Conservation (phyloP, 306 rosid genomes). For the Rosa multiflora region DNA sequence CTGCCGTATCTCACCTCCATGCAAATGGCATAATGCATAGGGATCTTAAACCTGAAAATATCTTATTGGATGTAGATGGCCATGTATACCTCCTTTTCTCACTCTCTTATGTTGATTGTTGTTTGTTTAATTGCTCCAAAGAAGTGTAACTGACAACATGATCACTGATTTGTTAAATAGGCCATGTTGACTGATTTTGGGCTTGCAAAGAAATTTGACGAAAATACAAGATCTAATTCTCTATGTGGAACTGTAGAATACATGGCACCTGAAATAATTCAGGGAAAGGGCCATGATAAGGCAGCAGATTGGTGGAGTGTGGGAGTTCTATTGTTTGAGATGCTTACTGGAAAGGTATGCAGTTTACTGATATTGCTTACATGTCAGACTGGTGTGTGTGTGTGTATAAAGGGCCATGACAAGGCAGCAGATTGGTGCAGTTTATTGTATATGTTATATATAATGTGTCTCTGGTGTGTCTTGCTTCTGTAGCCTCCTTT, state of each 20-base stretch:
- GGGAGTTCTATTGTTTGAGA: slow-evolving; percentile 85
- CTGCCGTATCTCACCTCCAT: slow-evolving; percentile 93
- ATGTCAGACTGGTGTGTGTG: not conserved
- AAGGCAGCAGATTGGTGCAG: not conserved
- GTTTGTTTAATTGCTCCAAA: not conserved
- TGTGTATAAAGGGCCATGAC: not conserved
- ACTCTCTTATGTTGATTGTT: slow-evolving; percentile 7
- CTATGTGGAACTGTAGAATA: slow-evolving; percentile 92
- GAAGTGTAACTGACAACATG: slow-evolving; percentile 25
- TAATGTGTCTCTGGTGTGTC: not conserved
- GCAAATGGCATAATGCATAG: slow-evolving; percentile 93
- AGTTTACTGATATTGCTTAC: not conserved
- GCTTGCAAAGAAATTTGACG: slow-evolving; percentile 81
- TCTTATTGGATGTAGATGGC: slow-evolving; percentile 84
- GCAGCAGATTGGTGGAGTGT: slow-evolving; percentile 99
- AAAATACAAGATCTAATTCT: slow-evolving; percentile 80
- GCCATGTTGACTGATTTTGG: slow-evolving; percentile 98
- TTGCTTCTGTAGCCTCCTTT: slow-evolving; percentile 79
- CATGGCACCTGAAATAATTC: slow-evolving; percentile 99
- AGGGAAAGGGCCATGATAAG: slow-evolving; percentile 93
- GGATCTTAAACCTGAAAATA: slow-evolving; percentile 97
- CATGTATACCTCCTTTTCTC: slow-evolving; percentile 56
- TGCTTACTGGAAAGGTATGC: slow-evolving; percentile 95
- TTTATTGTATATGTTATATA: not conserved
- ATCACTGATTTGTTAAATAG: slow-evolving; percentile 37